These are phyloP conservation scores for Allantophomopsis lycopodina DNA, from an alignment of 2,329 filamentous ascomycete species.

Conservation along the genomic window DNA sequence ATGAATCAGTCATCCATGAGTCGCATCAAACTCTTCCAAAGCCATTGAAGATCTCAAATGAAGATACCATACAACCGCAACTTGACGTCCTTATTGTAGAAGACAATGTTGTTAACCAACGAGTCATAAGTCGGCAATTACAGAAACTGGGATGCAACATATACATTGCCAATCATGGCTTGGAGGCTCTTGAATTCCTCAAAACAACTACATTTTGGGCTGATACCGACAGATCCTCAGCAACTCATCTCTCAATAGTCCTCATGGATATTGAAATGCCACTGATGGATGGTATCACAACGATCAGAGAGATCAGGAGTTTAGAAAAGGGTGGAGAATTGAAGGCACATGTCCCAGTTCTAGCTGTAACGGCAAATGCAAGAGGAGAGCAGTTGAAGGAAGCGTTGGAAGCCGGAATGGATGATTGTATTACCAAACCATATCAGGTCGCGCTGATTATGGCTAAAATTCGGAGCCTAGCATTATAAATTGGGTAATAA, in stretches of 20 bases:
- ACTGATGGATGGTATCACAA: conserved; percentile 31
- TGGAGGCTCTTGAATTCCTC: conserved; percentile 43
- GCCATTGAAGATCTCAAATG: background rate
- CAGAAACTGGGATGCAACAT: conserved; percentile 42
- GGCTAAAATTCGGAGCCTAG: too few species aligned
- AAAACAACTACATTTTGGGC: conserved; percentile 39
- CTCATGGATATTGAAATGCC: conserved; percentile 36
- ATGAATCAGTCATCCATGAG: background rate
- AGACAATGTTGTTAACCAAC: conserved; percentile 53
- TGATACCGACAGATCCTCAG: conserved; percentile 20
- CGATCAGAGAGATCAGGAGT: conserved; percentile 24
- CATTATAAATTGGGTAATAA: too few species aligned
- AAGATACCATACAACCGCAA: too few species aligned
- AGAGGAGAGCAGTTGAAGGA: conserved; percentile 24
- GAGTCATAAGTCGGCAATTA: conserved; percentile 46
- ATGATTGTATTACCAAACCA: background rate
- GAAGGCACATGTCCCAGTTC: conserved; percentile 28
- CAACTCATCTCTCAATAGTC: conserved; percentile 38
- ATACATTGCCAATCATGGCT: conserved; percentile 48
- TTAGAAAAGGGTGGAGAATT: conserved; percentile 20
- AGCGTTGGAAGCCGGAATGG: conserved; percentile 19
- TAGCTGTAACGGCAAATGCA: conserved; percentile 32
- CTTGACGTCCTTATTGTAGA: conserved; percentile 43
- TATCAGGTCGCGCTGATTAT: too few species aligned
- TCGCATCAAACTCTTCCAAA: background rate